Conservation (phyloP, 495 filamentous ascomycete species). For the Staphylotrichum tortipilum region DNA sequence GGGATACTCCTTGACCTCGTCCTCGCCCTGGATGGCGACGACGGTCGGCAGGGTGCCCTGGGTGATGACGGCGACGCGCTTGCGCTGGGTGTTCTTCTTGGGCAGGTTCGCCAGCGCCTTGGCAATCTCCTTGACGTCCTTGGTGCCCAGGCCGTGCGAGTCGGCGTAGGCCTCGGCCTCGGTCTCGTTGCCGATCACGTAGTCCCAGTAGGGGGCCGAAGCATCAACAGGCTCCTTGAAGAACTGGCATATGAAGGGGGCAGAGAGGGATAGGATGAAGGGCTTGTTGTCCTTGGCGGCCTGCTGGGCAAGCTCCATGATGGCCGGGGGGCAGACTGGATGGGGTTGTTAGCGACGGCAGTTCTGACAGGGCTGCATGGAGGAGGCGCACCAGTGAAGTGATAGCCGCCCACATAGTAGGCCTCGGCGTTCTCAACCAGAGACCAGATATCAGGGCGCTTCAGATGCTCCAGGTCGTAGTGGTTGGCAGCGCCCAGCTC, state of each 20-base stretch:
- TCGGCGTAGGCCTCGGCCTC: conserved; percentile 82
- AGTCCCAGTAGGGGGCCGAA: conserved; percentile 85
- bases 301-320: conserved; percentile 80
- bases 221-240: conserved; percentile 93
- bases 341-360: conserved; percentile 2
- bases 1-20: conserved; percentile 63
- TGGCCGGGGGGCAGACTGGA: conserved; percentile 81
- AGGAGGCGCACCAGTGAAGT: conserved; percentile 36
- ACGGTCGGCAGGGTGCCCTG: conserved; percentile 88
- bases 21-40: conserved; percentile 62
- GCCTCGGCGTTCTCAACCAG: conserved; percentile 78
- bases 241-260: conserved; percentile 92
- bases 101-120: conserved; percentile 75
- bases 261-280: conserved; percentile 82
- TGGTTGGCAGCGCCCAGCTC: conserved; percentile 93
- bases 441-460: conserved; percentile 82
- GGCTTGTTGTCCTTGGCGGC: conserved; percentile 81
- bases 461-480: conserved; percentile 90
- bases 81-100: conserved; percentile 77
- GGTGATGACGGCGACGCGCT: conserved; percentile 79
- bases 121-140: conserved; percentile 78
- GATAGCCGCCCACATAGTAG: conserved; percentile 89
- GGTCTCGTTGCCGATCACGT: conserved; percentile 93
- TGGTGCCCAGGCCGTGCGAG: conserved; percentile 62
- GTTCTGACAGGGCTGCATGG: not conserved